Evolutionary conservation across 2,329 filamentous ascomycete genomes (phyloP).

Genomic region (Proliferodiscus dingleyae): DNA sequence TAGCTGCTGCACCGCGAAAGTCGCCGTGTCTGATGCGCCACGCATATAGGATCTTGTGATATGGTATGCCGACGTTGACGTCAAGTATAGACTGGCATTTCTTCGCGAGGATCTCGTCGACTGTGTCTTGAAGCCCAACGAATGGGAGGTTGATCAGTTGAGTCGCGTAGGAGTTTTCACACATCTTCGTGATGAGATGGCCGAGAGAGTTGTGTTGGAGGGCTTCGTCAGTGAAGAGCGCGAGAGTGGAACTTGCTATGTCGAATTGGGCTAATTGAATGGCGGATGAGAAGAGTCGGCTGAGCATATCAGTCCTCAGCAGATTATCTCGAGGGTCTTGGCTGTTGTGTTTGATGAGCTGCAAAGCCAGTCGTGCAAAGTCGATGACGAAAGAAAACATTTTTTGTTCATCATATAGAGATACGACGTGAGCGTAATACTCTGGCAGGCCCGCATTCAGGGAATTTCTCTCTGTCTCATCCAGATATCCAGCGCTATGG

Average conservation of each 20-base stretch:
- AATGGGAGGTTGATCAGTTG: slow-evolving; percentile 75
- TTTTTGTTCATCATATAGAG: slow-evolving; percentile 73
- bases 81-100: slow-evolving; percentile 67
- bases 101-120: slow-evolving; percentile 72
- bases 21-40: slow-evolving; percentile 85
- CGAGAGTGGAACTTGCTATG: slow-evolving; percentile 73
- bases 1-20: slow-evolving; percentile 71
- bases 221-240: slow-evolving; percentile 65
- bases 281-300: slow-evolving; percentile 77
- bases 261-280: slow-evolving; percentile 76
- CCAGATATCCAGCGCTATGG: slow-evolving; percentile 63
- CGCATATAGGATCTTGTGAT: slow-evolving; percentile 85
- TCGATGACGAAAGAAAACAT: slow-evolving; percentile 78
- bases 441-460: slow-evolving; percentile 69
- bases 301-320: slow-evolving; percentile 67
- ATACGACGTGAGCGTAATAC: slow-evolving; percentile 83
- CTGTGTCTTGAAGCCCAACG: slow-evolving; percentile 67
- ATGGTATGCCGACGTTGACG: slow-evolving; percentile 61
- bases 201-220: slow-evolving; percentile 69
- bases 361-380: slow-evolving; percentile 71
- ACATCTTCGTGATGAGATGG: slow-evolving; percentile 65
- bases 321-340: slow-evolving; percentile 9
- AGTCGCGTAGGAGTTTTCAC: slow-evolving; percentile 58
- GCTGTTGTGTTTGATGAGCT: slow-evolving; percentile 42
- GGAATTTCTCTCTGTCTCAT: slow-evolving; percentile 66